These are phyloP conservation scores for Spathaspora passalidarum DNA, from an alignment of 805 yeast genomes.

Conservation along the genomic window DNA sequence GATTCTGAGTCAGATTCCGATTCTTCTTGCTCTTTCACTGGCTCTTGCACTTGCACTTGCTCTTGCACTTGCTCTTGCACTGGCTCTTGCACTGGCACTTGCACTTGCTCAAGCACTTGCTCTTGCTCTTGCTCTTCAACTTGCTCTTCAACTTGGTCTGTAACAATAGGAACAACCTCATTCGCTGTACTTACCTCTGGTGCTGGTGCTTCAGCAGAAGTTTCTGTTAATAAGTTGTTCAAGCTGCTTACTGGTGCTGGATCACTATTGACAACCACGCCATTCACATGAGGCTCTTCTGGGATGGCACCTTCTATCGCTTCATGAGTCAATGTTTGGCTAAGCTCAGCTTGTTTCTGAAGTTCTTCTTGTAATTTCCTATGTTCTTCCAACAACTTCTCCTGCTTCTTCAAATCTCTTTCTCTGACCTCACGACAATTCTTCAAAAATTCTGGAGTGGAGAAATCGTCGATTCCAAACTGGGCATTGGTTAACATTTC, in stretches of 20 bases:
- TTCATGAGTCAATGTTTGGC: slow-evolving; percentile 2
- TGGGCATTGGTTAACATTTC: slow-evolving; percentile 97
- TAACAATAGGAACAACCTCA: not conserved
- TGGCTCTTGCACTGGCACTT: not conserved
- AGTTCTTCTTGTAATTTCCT: slow-evolving; percentile 24
- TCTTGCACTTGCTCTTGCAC: not conserved
- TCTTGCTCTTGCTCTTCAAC: not conserved
- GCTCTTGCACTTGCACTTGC: slow-evolving; percentile 1
- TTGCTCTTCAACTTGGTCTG: not conserved
- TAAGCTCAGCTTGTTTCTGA: slow-evolving; percentile 1
- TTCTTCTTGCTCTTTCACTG: not conserved
- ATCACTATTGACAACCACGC: not conserved
- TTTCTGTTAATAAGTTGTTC: not conserved
- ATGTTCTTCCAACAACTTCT: slow-evolving; percentile 38
- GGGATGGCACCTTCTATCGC: not conserved
- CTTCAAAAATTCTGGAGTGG: slow-evolving; percentile 63
- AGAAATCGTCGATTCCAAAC: slow-evolving; percentile 89
- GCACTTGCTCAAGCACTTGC: not conserved
- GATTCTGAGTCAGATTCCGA: slow-evolving; percentile 23
- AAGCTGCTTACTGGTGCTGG: not conserved
- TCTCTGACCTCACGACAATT: slow-evolving; percentile 73
- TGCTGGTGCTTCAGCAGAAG: not conserved
- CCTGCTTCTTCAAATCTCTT: slow-evolving; percentile 60
- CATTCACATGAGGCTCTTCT: not conserved
- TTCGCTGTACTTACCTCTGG: not conserved